A percentile compares a stretch with the other conserved stretches of the same genome.
These are phyloP conservation scores for Tricladium varicosporioides DNA, from an alignment of 2,329 filamentous ascomycete genomes.

Conservation along the genomic window DNA sequence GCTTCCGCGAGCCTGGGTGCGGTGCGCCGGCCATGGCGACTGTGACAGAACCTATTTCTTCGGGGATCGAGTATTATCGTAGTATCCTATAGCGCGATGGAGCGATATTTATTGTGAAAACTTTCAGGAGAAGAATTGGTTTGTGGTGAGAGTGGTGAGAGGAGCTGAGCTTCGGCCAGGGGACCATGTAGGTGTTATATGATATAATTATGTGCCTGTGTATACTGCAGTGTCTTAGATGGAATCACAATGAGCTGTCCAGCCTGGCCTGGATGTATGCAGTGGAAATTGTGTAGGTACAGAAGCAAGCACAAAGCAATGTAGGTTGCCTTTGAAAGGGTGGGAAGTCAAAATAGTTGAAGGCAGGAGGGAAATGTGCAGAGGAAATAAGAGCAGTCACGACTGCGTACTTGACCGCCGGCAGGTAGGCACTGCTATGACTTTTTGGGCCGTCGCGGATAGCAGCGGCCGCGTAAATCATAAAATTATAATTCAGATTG, in stretches of 20 bases:
- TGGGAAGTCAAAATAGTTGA: constrained; percentile 12
- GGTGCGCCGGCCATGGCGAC: constrained; percentile 25
- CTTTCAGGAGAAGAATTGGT: not conserved
- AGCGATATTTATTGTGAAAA: constrained; percentile 1
- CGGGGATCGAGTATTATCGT: no score
- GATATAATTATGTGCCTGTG: no score
- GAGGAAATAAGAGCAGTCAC: constrained; percentile 15
- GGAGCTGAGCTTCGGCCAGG: constrained; percentile 10
- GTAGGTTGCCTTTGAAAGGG: constrained; percentile 3
- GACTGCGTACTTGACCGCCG: constrained; percentile 21
- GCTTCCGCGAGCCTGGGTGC: constrained; percentile 32
- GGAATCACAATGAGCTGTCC: no score
- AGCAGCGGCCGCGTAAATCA: constrained; percentile 23
- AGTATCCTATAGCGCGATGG: no score
- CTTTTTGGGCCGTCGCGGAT: constrained; percentile 11
- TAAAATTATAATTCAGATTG: constrained; percentile 9
- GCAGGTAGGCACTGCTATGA: constrained; percentile 15
- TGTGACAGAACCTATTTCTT: constrained; percentile 9
- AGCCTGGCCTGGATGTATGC: not conserved
- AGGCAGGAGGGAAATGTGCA: constrained; percentile 8
- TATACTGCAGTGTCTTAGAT: no score
- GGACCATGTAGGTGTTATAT: constrained; percentile 21
- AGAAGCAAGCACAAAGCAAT: constrained; percentile 4
- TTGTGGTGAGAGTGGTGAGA: not conserved
- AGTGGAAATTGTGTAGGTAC: not conserved